These are phyloP conservation scores for Lagerstroemia speciosa DNA, from an alignment of 345 rosid species.

Conservation along the genomic window DNA sequence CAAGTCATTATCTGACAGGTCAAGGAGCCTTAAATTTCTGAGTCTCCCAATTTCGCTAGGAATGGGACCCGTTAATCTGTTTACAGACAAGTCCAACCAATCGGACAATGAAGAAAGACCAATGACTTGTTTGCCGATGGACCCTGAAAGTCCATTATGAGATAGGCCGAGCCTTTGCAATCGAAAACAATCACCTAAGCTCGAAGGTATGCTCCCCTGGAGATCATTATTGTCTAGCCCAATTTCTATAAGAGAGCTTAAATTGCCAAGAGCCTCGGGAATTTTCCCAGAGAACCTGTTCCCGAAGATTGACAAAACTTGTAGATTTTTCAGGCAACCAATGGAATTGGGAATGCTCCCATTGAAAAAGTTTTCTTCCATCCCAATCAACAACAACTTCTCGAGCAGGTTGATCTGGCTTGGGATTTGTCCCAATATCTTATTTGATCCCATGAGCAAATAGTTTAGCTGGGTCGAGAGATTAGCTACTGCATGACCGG, in stretches of 20 bases:
- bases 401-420: slow-evolving; percentile 8
- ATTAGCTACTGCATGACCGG: slow-evolving; percentile 11
- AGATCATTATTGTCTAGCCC: slow-evolving; percentile 15
- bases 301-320: slow-evolving; percentile 18
- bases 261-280: slow-evolving; percentile 32
- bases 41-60: slow-evolving; percentile 15
- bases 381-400: slow-evolving; percentile 10
- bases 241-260: slow-evolving; percentile 22
- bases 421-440: slow-evolving; percentile 20
- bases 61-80: slow-evolving; percentile 11
- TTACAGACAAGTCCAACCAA: slow-evolving; percentile 13
- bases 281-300: slow-evolving; percentile 29
- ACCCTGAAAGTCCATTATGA: slow-evolving; percentile 13
- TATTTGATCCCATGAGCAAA: slow-evolving; percentile 17
- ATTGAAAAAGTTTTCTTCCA: slow-evolving; percentile 15
- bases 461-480: slow-evolving; percentile 12
- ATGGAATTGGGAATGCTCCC: slow-evolving; percentile 17
- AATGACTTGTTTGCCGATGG: slow-evolving; percentile 14
- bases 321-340: slow-evolving; percentile 14
- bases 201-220: slow-evolving; percentile 30
- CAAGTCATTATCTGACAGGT: slow-evolving; percentile 18
- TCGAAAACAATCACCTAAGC: slow-evolving; percentile 18
- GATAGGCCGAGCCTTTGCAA: slow-evolving; percentile 15
- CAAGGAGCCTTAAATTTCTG: slow-evolving; percentile 1
- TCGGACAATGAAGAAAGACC: slow-evolving; percentile 16